Evolutionary conservation across 768 basidiomycete species (phyloP), one percentile per base, ranked within the genome.

Genomic region (Panellus pusillus): DNA sequence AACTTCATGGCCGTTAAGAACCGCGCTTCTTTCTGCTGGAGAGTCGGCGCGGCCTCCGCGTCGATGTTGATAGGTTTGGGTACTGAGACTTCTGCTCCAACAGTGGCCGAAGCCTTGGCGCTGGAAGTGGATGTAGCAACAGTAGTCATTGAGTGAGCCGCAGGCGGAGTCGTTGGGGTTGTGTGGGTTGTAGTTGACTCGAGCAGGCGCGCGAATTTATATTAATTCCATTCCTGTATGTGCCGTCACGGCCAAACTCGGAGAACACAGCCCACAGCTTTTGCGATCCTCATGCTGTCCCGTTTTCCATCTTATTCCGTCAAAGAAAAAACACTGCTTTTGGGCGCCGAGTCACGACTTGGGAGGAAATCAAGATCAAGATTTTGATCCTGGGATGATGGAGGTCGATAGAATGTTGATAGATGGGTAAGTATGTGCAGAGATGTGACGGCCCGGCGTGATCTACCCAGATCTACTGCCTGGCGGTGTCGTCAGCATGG

Each of bases 1-100:
- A 70, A 84, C 46, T 72, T 62, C 1, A 75, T 65, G 14, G 76
- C 70, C 3, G 75, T 72, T 41, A 82, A 63, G 64, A 83, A 83
- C 11, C 32, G 20, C 2, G 24, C 13, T 27, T 44, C 37, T 38
- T 55, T 44, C 20, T 50, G 41, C 8, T 54, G 39, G 19, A 54
- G 44, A 8, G 52, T 17, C 12, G 24, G 24, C 24, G 24, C 24
- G 24, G 24, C 24, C 24, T 24, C 24, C 24, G 42, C 14, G 19
- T 44, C n/a, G 20, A 44, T 28, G 42, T 14, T 41, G 4, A 15
- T 19, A 11, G 19, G 14, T 17, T n/a, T 12, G 4, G 19, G 15
- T 41, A 11, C 9, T 41, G 19, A 19, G 11, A 4, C 40, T 15
- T n/a, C 18, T 20, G 40, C n/a, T n/a, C 18, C 28, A 12, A 19